Percentiles rank a stretch among this genome's conserved stretches.
These are phyloP conservation scores for Pseudonectria foliicola DNA, from an alignment of 2,329 filamentous ascomycete species.

Conservation along the genomic window DNA sequence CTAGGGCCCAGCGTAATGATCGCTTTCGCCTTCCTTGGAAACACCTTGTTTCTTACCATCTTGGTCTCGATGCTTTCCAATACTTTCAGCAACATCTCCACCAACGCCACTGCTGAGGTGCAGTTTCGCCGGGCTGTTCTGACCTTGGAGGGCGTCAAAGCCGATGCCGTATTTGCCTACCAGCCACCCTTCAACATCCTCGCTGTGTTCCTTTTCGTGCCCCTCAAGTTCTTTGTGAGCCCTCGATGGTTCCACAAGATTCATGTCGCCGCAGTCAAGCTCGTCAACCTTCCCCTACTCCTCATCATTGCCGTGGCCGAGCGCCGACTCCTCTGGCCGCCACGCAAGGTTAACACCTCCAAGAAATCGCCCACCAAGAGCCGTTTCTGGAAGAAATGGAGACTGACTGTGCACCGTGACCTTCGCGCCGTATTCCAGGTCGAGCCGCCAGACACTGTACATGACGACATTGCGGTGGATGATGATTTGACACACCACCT, in stretches of 20 bases:
- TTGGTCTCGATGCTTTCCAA: slow-evolving; percentile 81
- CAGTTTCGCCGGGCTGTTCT: slow-evolving; percentile 75
- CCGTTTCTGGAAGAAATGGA: slow-evolving; percentile 60
- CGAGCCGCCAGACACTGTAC: slow-evolving; percentile 55
- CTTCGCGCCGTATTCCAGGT: slow-evolving; percentile 67
- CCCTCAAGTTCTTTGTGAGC: slow-evolving; percentile 70
- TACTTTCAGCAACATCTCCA: slow-evolving; percentile 71
- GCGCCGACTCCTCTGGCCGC: slow-evolving; percentile 58
- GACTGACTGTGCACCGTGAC: slow-evolving; percentile 64
- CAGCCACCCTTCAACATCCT: slow-evolving; percentile 78
- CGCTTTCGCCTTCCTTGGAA: slow-evolving; percentile 76
- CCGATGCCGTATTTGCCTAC: slow-evolving; percentile 76
- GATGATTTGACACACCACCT: slow-evolving; percentile 52
- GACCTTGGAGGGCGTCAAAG: slow-evolving; percentile 80
- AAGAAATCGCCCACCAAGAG: slow-evolving; percentile 22
- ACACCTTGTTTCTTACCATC: slow-evolving; percentile 83
- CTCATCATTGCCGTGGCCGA: slow-evolving; percentile 65
- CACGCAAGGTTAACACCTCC: slow-evolving; percentile 11
- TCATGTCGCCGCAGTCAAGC: slow-evolving; percentile 68
- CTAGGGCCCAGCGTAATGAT: slow-evolving; percentile 75
- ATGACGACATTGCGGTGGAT: slow-evolving; percentile 50
- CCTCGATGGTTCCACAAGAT: slow-evolving; percentile 87
- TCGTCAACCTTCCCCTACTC: slow-evolving; percentile 68
- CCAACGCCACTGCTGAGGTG: slow-evolving; percentile 74
- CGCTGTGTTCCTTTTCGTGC: slow-evolving; percentile 65